A percentile compares a stretch with the other conserved stretches of the same genome.
These are phyloP conservation scores for Lactarius trivialis DNA, from an alignment of 768 basidiomycete species.

Conservation along the genomic window DNA sequence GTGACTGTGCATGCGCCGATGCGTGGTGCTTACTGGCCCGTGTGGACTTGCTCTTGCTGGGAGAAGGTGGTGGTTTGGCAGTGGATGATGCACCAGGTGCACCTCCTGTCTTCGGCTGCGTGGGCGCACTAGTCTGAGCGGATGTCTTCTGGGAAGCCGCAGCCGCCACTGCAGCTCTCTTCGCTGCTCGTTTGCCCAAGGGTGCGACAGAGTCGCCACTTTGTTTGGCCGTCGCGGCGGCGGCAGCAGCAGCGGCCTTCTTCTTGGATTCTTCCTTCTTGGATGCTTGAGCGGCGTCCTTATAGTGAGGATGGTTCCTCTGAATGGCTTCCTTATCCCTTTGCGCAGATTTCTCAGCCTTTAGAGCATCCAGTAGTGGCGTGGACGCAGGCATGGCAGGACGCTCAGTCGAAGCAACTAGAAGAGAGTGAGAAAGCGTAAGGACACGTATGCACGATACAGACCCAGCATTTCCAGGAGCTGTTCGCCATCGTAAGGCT, in stretches of 20 bases:
- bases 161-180: conserved; percentile 26
- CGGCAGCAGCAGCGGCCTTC: conserved; percentile 24
- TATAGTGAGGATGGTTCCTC: conserved; percentile 68
- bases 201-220: conserved; percentile 24
- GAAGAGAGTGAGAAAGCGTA: not conserved
- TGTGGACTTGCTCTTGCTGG: conserved; percentile 11
- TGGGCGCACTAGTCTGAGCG: conserved; percentile 1
- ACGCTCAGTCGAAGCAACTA: conserved; percentile 62
- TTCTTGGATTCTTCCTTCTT: conserved; percentile 39
- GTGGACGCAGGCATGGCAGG: conserved; percentile 69
- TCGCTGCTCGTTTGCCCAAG: conserved; percentile 34
- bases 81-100: not conserved
- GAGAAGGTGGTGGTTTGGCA: conserved; percentile 4
- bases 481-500: conserved; percentile 49
- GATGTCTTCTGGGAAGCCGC: conserved; percentile 14
- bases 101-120: conserved; percentile 7
- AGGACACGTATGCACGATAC: conserved; percentile 22
- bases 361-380: conserved; percentile 88
- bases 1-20: conserved; percentile 4
- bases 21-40: conserved; percentile 12
- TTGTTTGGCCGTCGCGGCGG: conserved; percentile 20
- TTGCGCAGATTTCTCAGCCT: conserved; percentile 65
- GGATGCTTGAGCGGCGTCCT: conserved; percentile 37
- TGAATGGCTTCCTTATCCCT: conserved; percentile 69
- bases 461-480: conserved; percentile 54